Conservation (phyloP, 1,139 yeast genomes). For the Yamadazyma sp. region DNA sequence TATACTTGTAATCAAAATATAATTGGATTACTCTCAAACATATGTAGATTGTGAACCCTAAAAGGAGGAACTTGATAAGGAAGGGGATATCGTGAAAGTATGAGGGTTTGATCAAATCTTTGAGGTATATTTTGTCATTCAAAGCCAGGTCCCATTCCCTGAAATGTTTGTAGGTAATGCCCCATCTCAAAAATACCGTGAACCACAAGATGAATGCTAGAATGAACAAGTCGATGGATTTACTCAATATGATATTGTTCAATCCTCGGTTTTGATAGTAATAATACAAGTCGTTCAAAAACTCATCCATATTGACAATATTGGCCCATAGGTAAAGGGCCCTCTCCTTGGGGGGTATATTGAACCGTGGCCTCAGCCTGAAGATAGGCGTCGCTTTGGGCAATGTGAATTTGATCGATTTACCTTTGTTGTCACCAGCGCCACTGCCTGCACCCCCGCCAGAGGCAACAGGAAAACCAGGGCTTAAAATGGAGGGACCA, state of each 20-base stretch:
- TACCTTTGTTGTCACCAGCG: constrained; percentile 2
- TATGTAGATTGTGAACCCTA: constrained; percentile 63
- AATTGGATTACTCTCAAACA: constrained; percentile 60
- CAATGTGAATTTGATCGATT: constrained; percentile 12
- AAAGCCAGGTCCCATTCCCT: constrained; percentile 17
- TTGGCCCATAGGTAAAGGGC: constrained; percentile 97
- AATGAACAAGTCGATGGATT: constrained; percentile 67
- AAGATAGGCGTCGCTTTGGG: constrained; percentile 14
- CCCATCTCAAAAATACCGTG: constrained; percentile 78
- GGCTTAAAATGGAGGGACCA: not conserved
- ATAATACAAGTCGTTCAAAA: constrained; percentile 76
- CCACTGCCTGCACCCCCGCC: constrained; percentile 1
- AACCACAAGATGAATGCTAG: constrained; percentile 76
- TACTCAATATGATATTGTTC: constrained; percentile 66
- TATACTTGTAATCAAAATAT: constrained; percentile 48
- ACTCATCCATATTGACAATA: constrained; percentile 84
- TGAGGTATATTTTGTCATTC: constrained; percentile 28
- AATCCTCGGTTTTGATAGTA: constrained; percentile 88
- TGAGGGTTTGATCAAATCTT: constrained; percentile 54
- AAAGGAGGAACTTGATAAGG: constrained; percentile 55
- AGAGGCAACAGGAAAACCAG: not conserved
- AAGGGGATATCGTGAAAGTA: constrained; percentile 58
- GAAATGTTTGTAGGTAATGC: constrained; percentile 63
- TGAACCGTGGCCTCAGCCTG: constrained; percentile 17
- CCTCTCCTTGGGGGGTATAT: constrained; percentile 64